phyloP scores from a whole-genome alignment of 257 asterid species.

The Leptodermis oblonga region DNA sequence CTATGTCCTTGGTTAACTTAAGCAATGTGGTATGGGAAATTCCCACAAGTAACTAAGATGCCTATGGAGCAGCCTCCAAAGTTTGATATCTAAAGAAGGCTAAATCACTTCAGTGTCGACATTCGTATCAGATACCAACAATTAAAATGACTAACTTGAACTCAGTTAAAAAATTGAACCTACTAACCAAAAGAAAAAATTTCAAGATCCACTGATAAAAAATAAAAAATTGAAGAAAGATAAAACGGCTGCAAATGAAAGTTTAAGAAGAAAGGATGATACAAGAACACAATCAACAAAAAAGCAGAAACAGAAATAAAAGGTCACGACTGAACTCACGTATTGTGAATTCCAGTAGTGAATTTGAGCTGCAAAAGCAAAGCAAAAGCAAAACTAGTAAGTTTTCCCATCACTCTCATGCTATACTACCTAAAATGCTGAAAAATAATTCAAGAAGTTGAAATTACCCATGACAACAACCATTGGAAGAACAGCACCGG shows the following conservation, averaged over 20 bases:
- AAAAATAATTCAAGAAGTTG: neutral
- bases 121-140: neutral
- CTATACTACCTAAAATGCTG: neutral
- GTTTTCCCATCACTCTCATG: neutral
- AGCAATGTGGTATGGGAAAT: neutral
- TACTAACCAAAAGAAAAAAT: neutral
- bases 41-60: neutral
- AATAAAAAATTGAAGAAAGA: neutral
- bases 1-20: neutral
- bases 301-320: neutral
- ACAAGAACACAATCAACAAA: neutral
- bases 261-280: neutral
- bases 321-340: conserved; percentile 48
- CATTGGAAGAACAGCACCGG: conserved; percentile 65
- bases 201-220: neutral
- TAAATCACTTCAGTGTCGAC: neutral
- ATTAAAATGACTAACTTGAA: neutral
- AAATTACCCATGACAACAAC: conserved; percentile 73
- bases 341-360: conserved; percentile 65
- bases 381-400: conserved; percentile 9
- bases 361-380: conserved; percentile 54
- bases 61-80: neutral
- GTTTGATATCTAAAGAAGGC: too few species aligned
- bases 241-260: neutral
- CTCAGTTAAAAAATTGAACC: neutral